A percentile compares a stretch with the other conserved stretches of the same genome.
These are phyloP conservation scores for Epicoccum nigrum DNA, from an alignment of 2,329 filamentous ascomycete species.

Conservation along the genomic window DNA sequence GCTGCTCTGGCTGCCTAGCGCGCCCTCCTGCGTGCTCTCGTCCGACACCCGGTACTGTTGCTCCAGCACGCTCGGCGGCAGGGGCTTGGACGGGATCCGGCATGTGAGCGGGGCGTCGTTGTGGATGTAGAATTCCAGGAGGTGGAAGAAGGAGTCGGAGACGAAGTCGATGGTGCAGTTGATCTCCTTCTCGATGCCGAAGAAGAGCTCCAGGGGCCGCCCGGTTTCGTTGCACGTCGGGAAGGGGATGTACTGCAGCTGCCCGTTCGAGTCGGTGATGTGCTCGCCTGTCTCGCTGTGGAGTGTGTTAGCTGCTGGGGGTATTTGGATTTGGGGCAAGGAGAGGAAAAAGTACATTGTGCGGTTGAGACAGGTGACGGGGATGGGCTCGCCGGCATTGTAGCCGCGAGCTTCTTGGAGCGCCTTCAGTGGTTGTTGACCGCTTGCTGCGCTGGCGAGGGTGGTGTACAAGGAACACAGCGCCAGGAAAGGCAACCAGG, in stretches of 20 bases:
- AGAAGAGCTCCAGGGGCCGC: constrained; percentile 80
- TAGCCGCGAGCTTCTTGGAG: constrained; percentile 50
- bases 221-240: constrained; percentile 87
- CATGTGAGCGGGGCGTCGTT: constrained; percentile 92
- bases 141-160: constrained; percentile 79
- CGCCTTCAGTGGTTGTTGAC: constrained; percentile 50
- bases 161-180: constrained; percentile 84
- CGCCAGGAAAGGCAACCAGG: constrained; percentile 34
- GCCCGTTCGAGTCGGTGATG: constrained; percentile 77
- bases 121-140: constrained; percentile 97
- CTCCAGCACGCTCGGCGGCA: constrained; percentile 49
- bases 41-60: constrained; percentile 39
- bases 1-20: constrained; percentile 39
- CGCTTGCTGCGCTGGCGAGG: constrained; percentile 48
- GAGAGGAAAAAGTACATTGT: constrained; percentile 51
- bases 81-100: constrained; percentile 81
- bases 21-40: constrained; percentile 50
- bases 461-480: constrained; percentile 38
- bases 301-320: constrained; percentile 13
- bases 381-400: constrained; percentile 56
- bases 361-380: constrained; percentile 59
- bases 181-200: constrained; percentile 79
- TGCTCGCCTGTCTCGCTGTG: constrained; percentile 85
- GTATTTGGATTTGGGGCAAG: neutral
- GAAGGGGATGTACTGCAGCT: constrained; percentile 92